phyloP scores from a whole-genome alignment of 306 rosid genomes.

The Glycine tomentella region DNA sequence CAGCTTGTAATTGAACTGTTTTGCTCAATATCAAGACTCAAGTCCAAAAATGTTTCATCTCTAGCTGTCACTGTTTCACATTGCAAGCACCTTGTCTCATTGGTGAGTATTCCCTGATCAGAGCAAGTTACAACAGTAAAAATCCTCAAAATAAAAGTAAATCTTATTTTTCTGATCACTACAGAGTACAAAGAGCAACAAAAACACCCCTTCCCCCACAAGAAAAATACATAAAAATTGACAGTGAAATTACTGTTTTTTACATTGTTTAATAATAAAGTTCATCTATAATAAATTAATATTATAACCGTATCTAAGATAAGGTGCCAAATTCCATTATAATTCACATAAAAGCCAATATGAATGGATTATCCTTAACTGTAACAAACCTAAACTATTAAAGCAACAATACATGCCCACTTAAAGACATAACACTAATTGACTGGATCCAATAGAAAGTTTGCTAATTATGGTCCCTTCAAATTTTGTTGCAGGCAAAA shows the following conservation, averaged over 20 bases:
- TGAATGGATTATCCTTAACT: conserved; percentile 40
- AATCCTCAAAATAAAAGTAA: conserved; percentile 41
- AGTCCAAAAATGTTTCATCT: conserved; percentile 95
- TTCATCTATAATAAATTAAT: background rate
- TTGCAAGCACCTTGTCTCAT: conserved; percentile 96
- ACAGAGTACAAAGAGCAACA: background rate
- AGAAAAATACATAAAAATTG: background rate
- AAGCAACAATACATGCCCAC: conserved; percentile 1
- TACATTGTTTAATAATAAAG: conserved; percentile 21
- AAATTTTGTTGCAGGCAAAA: conserved; percentile 42
- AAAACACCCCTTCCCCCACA: conserved; percentile 10
- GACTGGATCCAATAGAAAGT: conserved; percentile 20
- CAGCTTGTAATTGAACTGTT: conserved; percentile 99
- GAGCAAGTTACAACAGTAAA: conserved; percentile 51
- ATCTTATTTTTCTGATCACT: conserved; percentile 7
- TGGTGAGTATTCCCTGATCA: conserved; percentile 96
- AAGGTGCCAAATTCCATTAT: conserved; percentile 30
- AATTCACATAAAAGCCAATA: conserved; percentile 36
- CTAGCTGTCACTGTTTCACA: conserved; percentile 99
- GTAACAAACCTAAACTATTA: conserved; percentile 26
- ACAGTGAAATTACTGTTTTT: conserved; percentile 24
- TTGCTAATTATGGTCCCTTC: conserved; percentile 18
- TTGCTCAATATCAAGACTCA: conserved; percentile 99
- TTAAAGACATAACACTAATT: conserved; percentile 25
- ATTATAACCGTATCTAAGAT: conserved; percentile 3